phyloP scores from a whole-genome alignment of 768 basidiomycete genomes.

The Leccinum pellstonianum region DNA sequence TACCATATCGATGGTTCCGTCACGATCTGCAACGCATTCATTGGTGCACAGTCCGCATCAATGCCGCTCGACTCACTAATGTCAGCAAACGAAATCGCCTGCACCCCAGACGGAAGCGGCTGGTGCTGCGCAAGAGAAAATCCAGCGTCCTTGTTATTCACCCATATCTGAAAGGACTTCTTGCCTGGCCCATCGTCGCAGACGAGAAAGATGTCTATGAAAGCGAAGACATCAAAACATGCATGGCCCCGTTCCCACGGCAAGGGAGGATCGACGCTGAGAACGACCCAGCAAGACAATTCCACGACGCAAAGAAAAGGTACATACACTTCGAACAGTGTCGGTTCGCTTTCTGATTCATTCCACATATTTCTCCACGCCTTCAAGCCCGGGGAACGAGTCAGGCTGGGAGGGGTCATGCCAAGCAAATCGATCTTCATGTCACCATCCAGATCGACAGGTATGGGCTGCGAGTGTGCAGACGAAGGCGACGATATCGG shows the following conservation, averaged over 20 bases:
- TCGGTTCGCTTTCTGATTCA: constrained; percentile 46
- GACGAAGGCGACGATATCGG: constrained; percentile 62
- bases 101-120: constrained; percentile 70
- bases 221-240: constrained; percentile 5
- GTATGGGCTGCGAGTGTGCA: constrained; percentile 74
- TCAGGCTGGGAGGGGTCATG: constrained; percentile 42
- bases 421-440: constrained; percentile 89
- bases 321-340: constrained; percentile 70
- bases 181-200: constrained; percentile 65
- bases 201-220: constrained; percentile 81
- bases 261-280: constrained; percentile 60
- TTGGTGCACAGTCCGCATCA: background rate
- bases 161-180: constrained; percentile 87
- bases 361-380: constrained; percentile 86
- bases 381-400: constrained; percentile 43
- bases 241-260: background rate
- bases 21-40: constrained; percentile 62
- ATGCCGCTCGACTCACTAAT: constrained; percentile 53
- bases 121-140: constrained; percentile 70
- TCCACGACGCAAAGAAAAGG: background rate
- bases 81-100: constrained; percentile 85
- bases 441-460: constrained; percentile 84
- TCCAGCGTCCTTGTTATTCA: constrained; percentile 76
- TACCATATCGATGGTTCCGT: constrained; percentile 95
- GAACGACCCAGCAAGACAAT: constrained; percentile 7